Evolutionary conservation across 208 protist genomes (phyloP).

Genomic region (Trypanosoma theileri): DNA sequence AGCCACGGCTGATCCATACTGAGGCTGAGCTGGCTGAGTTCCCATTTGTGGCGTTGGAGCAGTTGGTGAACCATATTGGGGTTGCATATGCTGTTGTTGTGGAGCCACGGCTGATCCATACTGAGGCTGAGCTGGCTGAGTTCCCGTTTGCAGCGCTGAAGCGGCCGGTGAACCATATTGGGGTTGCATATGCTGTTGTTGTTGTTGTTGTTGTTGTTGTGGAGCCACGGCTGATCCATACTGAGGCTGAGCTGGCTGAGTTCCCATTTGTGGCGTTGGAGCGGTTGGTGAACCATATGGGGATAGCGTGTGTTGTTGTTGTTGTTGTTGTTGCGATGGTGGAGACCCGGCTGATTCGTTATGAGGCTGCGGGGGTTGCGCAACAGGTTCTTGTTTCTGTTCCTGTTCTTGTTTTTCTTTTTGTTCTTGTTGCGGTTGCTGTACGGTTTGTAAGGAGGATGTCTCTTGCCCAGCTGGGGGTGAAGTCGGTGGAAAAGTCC

Average conservation of each 20-base stretch:
- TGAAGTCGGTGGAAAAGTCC: constrained; percentile 12
- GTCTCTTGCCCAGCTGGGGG: neutral
- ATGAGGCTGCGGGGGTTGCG: constrained; percentile 22
- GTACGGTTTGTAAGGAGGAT: constrained; percentile 1
- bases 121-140: neutral
- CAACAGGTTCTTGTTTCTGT: constrained; percentile 24
- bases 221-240: neutral
- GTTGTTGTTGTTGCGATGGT: constrained; percentile 19
- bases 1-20: constrained; percentile 1
- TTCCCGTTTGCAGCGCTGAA: neutral
- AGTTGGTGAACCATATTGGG: too few species aligned
- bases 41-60: neutral
- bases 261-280: too few species aligned
- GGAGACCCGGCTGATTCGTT: neutral
- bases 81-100: neutral
- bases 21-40: neutral
- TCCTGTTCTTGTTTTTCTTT: constrained; percentile 22
- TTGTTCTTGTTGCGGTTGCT: constrained; percentile 16
- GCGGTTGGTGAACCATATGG: neutral
- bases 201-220: neutral
- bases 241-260: neutral
- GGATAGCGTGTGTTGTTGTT: neutral
- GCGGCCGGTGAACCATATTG: neutral
- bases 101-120: neutral
- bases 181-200: neutral